Conservation (phyloP, 805 yeast genomes). For the Yarrowia deformans region DNA sequence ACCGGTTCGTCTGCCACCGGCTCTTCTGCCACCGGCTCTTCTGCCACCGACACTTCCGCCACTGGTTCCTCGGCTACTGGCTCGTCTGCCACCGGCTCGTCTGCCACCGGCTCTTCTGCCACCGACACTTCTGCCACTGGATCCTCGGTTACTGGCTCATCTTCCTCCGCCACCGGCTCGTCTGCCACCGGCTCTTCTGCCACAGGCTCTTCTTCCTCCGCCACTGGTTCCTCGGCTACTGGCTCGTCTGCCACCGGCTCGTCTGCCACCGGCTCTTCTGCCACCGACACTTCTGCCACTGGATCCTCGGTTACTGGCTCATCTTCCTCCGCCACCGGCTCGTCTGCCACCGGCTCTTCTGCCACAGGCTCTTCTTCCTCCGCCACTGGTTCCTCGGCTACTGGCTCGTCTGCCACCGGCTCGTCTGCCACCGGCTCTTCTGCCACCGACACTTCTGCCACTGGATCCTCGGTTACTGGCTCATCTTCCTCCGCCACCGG, state of each 20-base stretch:
- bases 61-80: too few species aligned
- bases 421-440: neutral
- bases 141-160: too few species aligned
- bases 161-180: neutral
- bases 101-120: too few species aligned
- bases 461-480: too few species aligned
- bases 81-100: too few species aligned
- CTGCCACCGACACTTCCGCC: too few species aligned
- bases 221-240: neutral
- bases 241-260: neutral
- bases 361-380: neutral
- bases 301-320: neutral
- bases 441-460: too few species aligned
- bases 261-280: neutral
- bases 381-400: too few species aligned
- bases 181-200: neutral
- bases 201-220: neutral
- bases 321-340: neutral
- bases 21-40: too few species aligned
- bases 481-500: neutral
- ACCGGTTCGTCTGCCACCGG: neutral
- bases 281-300: neutral
- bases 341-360: neutral
- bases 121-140: too few species aligned
- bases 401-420: neutral